phyloP scores from a whole-genome alignment of 2,329 filamentous ascomycete genomes.

The Leptoxyphium fumago region DNA sequence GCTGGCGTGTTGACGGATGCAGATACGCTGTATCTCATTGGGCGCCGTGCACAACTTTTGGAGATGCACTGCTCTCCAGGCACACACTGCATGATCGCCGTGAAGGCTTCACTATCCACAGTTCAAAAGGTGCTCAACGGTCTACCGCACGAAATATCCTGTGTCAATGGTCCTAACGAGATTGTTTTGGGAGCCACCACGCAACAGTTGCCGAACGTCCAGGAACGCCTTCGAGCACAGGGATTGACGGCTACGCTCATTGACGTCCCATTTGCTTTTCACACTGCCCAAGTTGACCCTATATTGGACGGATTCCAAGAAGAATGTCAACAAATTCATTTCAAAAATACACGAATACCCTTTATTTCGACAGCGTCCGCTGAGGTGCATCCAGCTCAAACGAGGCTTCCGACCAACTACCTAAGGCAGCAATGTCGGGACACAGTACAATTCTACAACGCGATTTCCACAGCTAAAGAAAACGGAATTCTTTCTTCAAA shows the following conservation, averaged over 20 bases:
- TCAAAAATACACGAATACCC: slow-evolving; percentile 10
- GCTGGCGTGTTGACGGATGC: slow-evolving; percentile 20
- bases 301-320: slow-evolving; percentile 7
- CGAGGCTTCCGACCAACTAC: too few species aligned
- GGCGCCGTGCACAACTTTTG: slow-evolving; percentile 9
- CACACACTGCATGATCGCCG: slow-evolving; percentile 9
- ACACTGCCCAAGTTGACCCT: slow-evolving; percentile 12
- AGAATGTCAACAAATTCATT: slow-evolving; percentile 4
- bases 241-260: slow-evolving; percentile 6
- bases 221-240: slow-evolving; percentile 1
- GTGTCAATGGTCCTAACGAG: slow-evolving; percentile 10
- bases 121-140: slow-evolving; percentile 2
- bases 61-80: slow-evolving; percentile 2
- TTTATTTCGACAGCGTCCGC: slow-evolving; percentile 11
- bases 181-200: slow-evolving; percentile 10
- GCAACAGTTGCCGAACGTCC: slow-evolving; percentile 5
- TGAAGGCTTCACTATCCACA: slow-evolving; percentile 2
- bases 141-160: slow-evolving; percentile 8
- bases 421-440: slow-evolving; percentile 5
- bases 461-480: slow-evolving; percentile 2
- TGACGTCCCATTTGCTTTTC: slow-evolving; percentile 13
- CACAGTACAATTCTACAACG: slow-evolving; percentile 6
- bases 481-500: slow-evolving; percentile 4
- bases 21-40: slow-evolving; percentile 24
- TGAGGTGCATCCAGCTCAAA: slow-evolving; percentile 3